Percentiles rank a stretch among this genome's conserved stretches.
phyloP scores from a whole-genome alignment of 768 basidiomycete species.

The Collybia sordida region DNA sequence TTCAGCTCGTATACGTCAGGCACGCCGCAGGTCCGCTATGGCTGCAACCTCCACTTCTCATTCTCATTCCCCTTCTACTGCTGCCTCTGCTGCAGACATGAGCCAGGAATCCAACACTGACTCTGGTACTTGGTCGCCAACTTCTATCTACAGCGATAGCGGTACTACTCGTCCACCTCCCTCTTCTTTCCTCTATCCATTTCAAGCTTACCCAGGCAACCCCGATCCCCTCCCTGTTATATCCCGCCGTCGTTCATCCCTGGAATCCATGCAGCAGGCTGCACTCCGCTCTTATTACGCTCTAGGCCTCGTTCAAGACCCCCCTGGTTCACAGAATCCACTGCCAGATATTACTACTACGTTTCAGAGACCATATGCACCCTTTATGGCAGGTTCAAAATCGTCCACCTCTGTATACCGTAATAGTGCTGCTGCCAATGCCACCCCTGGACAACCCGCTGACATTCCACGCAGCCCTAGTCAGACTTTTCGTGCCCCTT shows the following conservation, averaged over 20 bases:
- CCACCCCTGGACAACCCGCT: constrained; percentile 13
- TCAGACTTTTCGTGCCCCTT: constrained; percentile 64
- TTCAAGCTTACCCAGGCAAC: constrained; percentile 65
- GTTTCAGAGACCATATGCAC: constrained; percentile 43
- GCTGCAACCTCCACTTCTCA: not conserved
- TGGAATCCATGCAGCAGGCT: constrained; percentile 35
- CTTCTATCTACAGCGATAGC: not conserved
- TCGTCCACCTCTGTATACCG: constrained; percentile 37
- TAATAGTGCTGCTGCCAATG: constrained; percentile 41
- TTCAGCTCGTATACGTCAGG: too few relatives aligned
- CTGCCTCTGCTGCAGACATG: not conserved
- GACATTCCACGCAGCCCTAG: constrained; percentile 39
- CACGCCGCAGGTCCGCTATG: not conserved
- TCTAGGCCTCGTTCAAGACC: constrained; percentile 14
- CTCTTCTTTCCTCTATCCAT: constrained; percentile 44
- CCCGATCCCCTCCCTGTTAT: constrained; percentile 55
- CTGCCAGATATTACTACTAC: not conserved
- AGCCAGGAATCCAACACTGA: constrained; percentile 3
- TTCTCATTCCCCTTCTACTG: too few relatives aligned
- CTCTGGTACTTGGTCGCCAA: not conserved
- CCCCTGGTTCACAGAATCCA: not conserved
- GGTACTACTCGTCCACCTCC: constrained; percentile 26
- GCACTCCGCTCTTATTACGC: constrained; percentile 19
- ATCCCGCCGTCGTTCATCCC: constrained; percentile 42
- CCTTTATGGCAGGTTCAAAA: constrained; percentile 38